phyloP scores from a whole-genome alignment of 2,329 filamentous ascomycete species.

The Cladorrhinum sp. region DNA sequence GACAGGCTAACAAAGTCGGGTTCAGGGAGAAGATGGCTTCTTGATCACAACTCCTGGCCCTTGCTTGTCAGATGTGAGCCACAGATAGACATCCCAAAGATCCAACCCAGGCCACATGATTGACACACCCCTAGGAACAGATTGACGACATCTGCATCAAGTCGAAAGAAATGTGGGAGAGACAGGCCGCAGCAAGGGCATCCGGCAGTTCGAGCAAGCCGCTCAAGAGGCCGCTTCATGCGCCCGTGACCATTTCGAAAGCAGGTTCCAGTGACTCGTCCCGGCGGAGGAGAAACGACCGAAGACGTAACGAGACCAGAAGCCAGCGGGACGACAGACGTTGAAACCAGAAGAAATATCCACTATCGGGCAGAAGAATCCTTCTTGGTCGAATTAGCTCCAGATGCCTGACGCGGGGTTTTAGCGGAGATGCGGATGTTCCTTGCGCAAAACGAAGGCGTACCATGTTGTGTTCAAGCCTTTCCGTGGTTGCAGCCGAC shows the following conservation, averaged over 20 bases:
- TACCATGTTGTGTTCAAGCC: conserved; percentile 12
- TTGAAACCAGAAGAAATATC: conserved; percentile 24
- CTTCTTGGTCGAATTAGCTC: conserved; percentile 18
- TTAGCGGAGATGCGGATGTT: conserved; percentile 13
- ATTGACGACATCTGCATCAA: conserved; percentile 61
- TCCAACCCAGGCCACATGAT: conserved; percentile 16
- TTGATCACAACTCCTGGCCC: conserved; percentile 57
- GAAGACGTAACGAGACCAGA: conserved; percentile 33
- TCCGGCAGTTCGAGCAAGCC: conserved; percentile 45
- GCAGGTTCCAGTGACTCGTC: conserved; percentile 35
- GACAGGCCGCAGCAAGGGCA: conserved; percentile 49
- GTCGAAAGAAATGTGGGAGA: conserved; percentile 57
- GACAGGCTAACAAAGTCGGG: conserved; percentile 15
- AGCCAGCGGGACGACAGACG: conserved; percentile 27
- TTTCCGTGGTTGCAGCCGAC: conserved; percentile 13
- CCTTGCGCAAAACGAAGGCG: conserved; percentile 13
- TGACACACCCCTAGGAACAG: conserved; percentile 49
- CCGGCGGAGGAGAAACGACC: conserved; percentile 35
- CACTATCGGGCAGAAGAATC: conserved; percentile 6
- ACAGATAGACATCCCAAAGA: conserved; percentile 1
- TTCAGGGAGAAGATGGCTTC: conserved; percentile 58
- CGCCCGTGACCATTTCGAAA: conserved; percentile 51
- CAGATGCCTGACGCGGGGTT: conserved; percentile 17
- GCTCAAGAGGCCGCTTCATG: conserved; percentile 56
- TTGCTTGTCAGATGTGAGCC: conserved; percentile 57